Conservation (phyloP, 345 rosid genomes). For the Hibiscus syriacus region DNA sequence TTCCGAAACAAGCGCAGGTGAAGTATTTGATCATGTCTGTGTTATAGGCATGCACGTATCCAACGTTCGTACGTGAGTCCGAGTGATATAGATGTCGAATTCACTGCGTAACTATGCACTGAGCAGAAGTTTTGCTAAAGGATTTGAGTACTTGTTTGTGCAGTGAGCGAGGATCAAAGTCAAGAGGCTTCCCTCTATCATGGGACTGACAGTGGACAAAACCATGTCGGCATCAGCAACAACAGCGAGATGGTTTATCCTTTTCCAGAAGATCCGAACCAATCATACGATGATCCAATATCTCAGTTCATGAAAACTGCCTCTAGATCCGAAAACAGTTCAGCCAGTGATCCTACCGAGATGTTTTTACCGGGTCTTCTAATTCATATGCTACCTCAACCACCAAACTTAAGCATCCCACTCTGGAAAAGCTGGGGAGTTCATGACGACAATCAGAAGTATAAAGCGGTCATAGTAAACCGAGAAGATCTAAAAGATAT, state of each 20-base stretch:
- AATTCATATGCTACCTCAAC: constrained; percentile 60
- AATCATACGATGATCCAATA: constrained; percentile 47
- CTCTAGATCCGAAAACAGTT: constrained; percentile 27
- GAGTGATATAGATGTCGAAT: background rate
- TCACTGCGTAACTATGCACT: background rate
- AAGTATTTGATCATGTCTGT: constrained; percentile 6
- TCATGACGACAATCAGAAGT: constrained; percentile 25
- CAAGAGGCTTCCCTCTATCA: constrained; percentile 19
- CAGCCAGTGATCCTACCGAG: constrained; percentile 41
- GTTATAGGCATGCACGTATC: background rate
- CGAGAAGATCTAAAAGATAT: constrained; percentile 66
- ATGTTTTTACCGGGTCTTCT: constrained; percentile 72
- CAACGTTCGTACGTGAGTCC: background rate
- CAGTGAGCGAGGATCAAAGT: constrained; percentile 20
- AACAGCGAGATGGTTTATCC: constrained; percentile 24
- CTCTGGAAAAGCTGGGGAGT: constrained; percentile 55
- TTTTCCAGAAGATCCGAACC: constrained; percentile 9
- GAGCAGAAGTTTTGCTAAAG: constrained; percentile 1
- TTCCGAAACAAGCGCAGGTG: constrained; percentile 13
- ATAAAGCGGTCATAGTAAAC: constrained; percentile 59
- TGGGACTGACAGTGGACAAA: constrained; percentile 16
- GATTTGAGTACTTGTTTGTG: background rate
- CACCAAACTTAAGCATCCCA: constrained; percentile 23
- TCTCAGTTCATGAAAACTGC: constrained; percentile 57
- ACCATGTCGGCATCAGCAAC: constrained; percentile 10